Percentiles rank a stretch among this genome's conserved stretches.
phyloP scores from a whole-genome alignment of 768 basidiomycete genomes.

The Lentinula sp. region DNA sequence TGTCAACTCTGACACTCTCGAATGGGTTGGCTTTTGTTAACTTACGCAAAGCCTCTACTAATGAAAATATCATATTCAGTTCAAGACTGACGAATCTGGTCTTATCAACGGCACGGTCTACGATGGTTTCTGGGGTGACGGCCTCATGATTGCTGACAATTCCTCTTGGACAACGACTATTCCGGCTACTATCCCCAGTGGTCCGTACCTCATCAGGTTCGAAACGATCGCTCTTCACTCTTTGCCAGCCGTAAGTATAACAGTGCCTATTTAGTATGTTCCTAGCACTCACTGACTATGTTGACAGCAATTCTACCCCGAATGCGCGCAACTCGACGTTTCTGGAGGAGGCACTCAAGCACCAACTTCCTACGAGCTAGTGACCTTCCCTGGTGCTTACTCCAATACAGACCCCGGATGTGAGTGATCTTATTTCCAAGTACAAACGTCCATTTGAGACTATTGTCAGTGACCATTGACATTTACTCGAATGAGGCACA shows the following conservation, averaged over 20 bases:
- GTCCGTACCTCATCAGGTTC: slow-evolving; percentile 43
- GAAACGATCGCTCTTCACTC: slow-evolving; percentile 47
- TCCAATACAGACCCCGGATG: slow-evolving; percentile 35
- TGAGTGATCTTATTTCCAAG: slow-evolving; percentile 15
- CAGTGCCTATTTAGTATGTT: too few species aligned
- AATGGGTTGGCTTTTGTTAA: slow-evolving; percentile 30
- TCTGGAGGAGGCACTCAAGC: slow-evolving; percentile 33
- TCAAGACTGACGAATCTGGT: slow-evolving; percentile 43
- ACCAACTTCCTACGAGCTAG: slow-evolving; percentile 37
- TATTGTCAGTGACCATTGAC: slow-evolving; percentile 12
- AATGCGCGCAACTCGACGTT: slow-evolving; percentile 41
- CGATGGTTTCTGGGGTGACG: slow-evolving; percentile 34
- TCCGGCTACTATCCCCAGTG: slow-evolving; percentile 35
- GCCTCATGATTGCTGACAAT: slow-evolving; percentile 40
- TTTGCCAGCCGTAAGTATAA: slow-evolving; percentile 36
- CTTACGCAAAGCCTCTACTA: not conserved
- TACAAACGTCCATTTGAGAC: too few species aligned
- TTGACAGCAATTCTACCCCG: slow-evolving; percentile 66
- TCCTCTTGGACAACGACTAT: slow-evolving; percentile 41
- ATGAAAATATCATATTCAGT: slow-evolving; percentile 16
- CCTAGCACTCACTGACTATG: not conserved
- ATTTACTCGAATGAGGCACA: slow-evolving; percentile 34
- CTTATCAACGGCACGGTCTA: slow-evolving; percentile 36
- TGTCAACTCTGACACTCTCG: slow-evolving; percentile 27
- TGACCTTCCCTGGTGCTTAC: slow-evolving; percentile 42